Percentiles rank a stretch among this genome's conserved stretches.
Evolutionary conservation across 108 stramenopile species (phyloP).

Genomic region (Skeletonema marinoi): DNA sequence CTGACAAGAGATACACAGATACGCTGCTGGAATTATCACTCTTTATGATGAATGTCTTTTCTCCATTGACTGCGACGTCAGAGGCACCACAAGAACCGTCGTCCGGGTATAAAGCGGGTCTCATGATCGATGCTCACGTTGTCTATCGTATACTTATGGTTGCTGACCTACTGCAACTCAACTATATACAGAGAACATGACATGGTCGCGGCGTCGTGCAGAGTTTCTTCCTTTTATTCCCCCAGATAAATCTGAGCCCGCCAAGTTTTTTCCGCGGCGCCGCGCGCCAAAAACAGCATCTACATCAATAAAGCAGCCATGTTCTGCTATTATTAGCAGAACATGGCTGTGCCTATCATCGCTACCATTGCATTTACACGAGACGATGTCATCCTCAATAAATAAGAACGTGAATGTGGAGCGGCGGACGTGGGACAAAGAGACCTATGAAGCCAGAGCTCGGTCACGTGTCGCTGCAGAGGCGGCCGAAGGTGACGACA

Average conservation of each 20-base stretch:
- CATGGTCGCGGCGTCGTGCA: no score
- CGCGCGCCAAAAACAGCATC: no score
- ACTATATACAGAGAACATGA: no score
- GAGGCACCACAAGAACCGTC: background rate
- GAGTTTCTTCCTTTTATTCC: no score
- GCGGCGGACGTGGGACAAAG: slow-evolving; percentile 94
- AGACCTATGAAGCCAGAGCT: slow-evolving; percentile 84
- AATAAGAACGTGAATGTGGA: slow-evolving; percentile 72
- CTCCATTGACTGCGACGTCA: background rate
- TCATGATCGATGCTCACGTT: background rate
- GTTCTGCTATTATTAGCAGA: no score
- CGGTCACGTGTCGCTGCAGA: slow-evolving; percentile 61
- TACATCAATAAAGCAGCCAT: no score
- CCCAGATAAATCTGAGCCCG: no score
- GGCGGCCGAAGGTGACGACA: slow-evolving; percentile 1
- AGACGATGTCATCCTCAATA: slow-evolving; percentile 31
- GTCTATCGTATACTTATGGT: no score
- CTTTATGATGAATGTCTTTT: background rate
- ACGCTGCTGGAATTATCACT: background rate
- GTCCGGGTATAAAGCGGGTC: background rate
- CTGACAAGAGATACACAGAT: background rate
- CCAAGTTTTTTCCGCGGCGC: no score
- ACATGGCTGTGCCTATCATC: no score
- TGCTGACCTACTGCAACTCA: no score
- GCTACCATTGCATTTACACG: background rate